Conservation (phyloP, 2,329 filamentous ascomycete species). For the Ophiosphaerella korrae region DNA sequence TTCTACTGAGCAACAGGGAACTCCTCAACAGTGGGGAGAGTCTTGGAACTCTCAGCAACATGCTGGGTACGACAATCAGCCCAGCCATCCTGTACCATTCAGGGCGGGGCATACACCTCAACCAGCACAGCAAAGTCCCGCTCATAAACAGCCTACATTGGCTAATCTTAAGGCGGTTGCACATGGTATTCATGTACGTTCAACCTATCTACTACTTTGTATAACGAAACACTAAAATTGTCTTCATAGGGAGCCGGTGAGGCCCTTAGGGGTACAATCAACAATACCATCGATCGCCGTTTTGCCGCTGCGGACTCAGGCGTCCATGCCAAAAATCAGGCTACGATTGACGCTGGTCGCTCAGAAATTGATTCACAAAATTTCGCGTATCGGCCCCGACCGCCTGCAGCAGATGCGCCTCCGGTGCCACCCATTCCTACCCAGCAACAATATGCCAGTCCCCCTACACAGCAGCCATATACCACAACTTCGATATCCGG, state of each 20-base stretch:
- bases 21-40: conserved; percentile 10
- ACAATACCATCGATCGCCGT: conserved; percentile 39
- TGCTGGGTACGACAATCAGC: conserved; percentile 13
- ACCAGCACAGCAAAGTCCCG: background rate
- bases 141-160: conserved; percentile 36
- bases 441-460: conserved; percentile 22
- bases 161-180: conserved; percentile 42
- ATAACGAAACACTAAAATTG: conserved; percentile 5
- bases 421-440: conserved; percentile 17
- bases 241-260: conserved; percentile 39
- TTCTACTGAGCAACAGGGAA: conserved; percentile 18
- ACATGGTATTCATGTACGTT: conserved; percentile 43
- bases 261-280: conserved; percentile 43
- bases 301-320: conserved; percentile 26
- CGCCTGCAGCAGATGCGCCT: conserved; percentile 12
- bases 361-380: conserved; percentile 37
- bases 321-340: conserved; percentile 41
- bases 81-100: conserved; percentile 27
- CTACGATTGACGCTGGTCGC: conserved; percentile 37
- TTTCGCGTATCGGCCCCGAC: conserved; percentile 14
- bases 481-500: conserved; percentile 28
- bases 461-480: conserved; percentile 22
- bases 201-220: background rate
- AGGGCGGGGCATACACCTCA: conserved; percentile 23
- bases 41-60: conserved; percentile 7